These are phyloP conservation scores for Fragilaria radians DNA, from an alignment of 108 stramenopile genomes.

Conservation along the genomic window DNA sequence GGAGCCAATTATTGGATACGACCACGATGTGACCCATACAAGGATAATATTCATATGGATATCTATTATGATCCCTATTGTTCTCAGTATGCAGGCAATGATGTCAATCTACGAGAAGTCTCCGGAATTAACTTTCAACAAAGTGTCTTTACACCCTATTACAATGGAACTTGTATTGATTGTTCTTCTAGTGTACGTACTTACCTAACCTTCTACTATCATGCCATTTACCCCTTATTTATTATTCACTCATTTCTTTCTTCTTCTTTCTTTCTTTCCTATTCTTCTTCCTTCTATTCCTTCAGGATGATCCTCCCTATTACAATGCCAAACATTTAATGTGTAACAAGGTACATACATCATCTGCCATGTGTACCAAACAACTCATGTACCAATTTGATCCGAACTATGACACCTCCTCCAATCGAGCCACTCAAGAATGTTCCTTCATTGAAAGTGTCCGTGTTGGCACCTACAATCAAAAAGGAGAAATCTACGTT, in stretches of 20 bases:
- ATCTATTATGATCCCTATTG: constrained; percentile 57
- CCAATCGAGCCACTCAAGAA: constrained; percentile 10
- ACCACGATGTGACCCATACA: constrained; percentile 42
- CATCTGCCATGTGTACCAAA: constrained; percentile 23
- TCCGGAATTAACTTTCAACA: constrained; percentile 24
- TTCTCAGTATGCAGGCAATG: constrained; percentile 36
- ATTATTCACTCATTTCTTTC: constrained; percentile 1
- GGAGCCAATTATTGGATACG: constrained; percentile 34
- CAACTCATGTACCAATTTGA: constrained; percentile 22
- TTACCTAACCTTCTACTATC: not conserved
- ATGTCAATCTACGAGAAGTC: constrained; percentile 34
- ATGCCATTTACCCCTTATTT: not conserved
- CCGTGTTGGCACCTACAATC: constrained; percentile 43
- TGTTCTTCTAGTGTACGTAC: constrained; percentile 40
- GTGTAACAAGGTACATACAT: constrained; percentile 40
- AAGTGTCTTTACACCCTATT: constrained; percentile 28
- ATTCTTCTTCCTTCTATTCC: not conserved
- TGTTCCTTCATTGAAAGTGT: constrained; percentile 53
- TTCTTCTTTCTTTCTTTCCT: constrained; percentile 4
- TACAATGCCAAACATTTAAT: constrained; percentile 34
- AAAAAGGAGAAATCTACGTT: constrained; percentile 25
- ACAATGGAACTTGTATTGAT: constrained; percentile 28
- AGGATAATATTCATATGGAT: constrained; percentile 34
- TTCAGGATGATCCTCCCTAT: constrained; percentile 37
- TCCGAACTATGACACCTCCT: constrained; percentile 3